Evolutionary conservation across 345 rosid species (phyloP), one percentile per base, ranked within the genome.

Genomic region (Lumnitzera littorea): DNA sequence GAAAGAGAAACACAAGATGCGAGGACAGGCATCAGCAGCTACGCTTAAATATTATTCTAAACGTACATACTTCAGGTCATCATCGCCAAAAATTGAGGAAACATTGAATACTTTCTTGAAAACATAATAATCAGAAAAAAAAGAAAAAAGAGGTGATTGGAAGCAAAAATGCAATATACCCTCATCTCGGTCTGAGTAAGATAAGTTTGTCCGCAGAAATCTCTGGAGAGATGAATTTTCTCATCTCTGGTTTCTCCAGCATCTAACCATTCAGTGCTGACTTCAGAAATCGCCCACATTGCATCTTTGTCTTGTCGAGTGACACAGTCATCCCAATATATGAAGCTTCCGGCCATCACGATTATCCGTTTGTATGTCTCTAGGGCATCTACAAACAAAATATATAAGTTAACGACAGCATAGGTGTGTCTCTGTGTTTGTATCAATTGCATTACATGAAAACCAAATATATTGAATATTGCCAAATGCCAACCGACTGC

Each of bases 161-260:
- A 27, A 27, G 31, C 31, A 27, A 27, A 27, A 27, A 27, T 2
- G 31, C 3, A 2, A 27, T 27, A 27, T 70, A 90, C 97, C 92
- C 70, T 84, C 87, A 94, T 87, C 80, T 90, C 97, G 12, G 86
- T 87, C 72, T 84, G 95, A 46, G 99, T 94, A 57, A 94, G 77
- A 71, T 84, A 94, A 61, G 89, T 79, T 63, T 94, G 84, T 2
- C 99, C 99, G 63, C 88, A 96, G 50, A 96, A 95, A 86, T 94
- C 99, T 67, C 95, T 77, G 11, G 99, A 94, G 62, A 94, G 78
- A 58, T 86, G 95, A 76, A 94, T 86, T 67, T 80, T 90, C 58
- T 86, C 87, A 13, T 85, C 97, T 76, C 51, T 71, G 52, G 81
- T 70, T 77, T 94, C 99, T 51, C 99, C 97, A 66, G 82, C 96